Evolutionary conservation across 1,139 yeast genomes (phyloP), one percentile per base, ranked within the genome.

Genomic region (Geotrichum fermentans): DNA sequence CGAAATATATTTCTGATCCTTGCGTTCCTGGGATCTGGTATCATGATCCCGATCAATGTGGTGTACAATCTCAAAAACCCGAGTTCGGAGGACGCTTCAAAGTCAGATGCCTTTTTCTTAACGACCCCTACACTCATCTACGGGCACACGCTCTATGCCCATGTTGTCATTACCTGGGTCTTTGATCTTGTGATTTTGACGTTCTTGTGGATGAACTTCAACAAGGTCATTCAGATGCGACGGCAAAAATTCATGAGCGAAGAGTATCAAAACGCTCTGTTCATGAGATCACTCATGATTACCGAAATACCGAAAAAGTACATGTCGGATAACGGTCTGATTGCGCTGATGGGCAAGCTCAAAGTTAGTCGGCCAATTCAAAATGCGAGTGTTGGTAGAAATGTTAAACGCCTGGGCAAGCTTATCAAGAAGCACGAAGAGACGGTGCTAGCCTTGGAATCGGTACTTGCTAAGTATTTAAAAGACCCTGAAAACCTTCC

Each of bases 11-110:
- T 69, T 48, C 40, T 60, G 13, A 49, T 63, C 5, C 52, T 69
- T 17, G 56, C 73, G 1, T 43, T 68, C 8, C 30, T 70, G 5
- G 65, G 67, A 2, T 63, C 70, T 44, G 58, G 61, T 2, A 60
- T 66, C 4, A 68, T 68, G 7, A 64, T 70, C 6, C 74, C 74
- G 11, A 58, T 70, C 52, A 70, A 70, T 50, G 64, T 70, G 26
- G 54, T 56, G 29, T 67, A 54, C 58, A 68, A 70, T 39, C 47
- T 61, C 43, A 51, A 53, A 38, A 55, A 56, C 40, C 49, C 59
- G 7, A 49, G 51, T 20, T 57, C 57, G 6, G 45, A 49, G 4
- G 50, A 57, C 13, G 55, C 65, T 10, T 52, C 65, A 8, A 55
- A 56, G 13, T 49, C 60, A 13, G 71, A 68, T 46, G 66, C 67